These are phyloP conservation scores for Citrus mangshanensis DNA, from an alignment of 345 rosid genomes.

Conservation along the genomic window DNA sequence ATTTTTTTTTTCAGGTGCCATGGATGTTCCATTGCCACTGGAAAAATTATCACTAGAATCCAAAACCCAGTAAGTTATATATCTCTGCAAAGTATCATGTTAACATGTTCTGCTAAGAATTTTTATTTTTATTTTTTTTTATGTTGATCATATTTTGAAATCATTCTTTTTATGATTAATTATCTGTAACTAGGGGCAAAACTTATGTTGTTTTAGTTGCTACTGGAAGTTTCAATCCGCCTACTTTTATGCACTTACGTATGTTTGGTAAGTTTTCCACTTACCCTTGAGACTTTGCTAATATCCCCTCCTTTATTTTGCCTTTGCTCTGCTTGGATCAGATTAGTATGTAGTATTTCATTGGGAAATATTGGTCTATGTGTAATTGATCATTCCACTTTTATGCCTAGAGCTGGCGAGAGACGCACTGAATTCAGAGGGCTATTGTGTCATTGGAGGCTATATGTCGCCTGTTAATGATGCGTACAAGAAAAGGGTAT, in stretches of 20 bases:
- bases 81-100: neutral
- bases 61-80: slow-evolving; percentile 29
- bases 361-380: neutral
- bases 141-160: neutral
- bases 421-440: slow-evolving; percentile 61
- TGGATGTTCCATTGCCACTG: slow-evolving; percentile 64
- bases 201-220: slow-evolving; percentile 66
- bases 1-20: slow-evolving; percentile 11
- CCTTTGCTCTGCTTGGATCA: neutral
- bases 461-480: slow-evolving; percentile 95
- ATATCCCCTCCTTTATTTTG: neutral
- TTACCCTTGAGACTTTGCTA: neutral
- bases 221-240: slow-evolving; percentile 96
- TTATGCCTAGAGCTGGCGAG: slow-evolving; percentile 68
- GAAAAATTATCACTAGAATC: slow-evolving; percentile 48
- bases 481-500: slow-evolving; percentile 77
- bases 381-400: slow-evolving; percentile 14
- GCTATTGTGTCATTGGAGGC: slow-evolving; percentile 76
- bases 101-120: neutral
- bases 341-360: neutral
- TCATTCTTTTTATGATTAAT: neutral
- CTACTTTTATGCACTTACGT: slow-evolving; percentile 91
- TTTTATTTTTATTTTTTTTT: neutral
- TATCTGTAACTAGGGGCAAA: slow-evolving; percentile 34
- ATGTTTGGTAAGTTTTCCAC: slow-evolving; percentile 62